phyloP scores from a whole-genome alignment of 139 green algal genomes.

The Bryopsis sp. region DNA sequence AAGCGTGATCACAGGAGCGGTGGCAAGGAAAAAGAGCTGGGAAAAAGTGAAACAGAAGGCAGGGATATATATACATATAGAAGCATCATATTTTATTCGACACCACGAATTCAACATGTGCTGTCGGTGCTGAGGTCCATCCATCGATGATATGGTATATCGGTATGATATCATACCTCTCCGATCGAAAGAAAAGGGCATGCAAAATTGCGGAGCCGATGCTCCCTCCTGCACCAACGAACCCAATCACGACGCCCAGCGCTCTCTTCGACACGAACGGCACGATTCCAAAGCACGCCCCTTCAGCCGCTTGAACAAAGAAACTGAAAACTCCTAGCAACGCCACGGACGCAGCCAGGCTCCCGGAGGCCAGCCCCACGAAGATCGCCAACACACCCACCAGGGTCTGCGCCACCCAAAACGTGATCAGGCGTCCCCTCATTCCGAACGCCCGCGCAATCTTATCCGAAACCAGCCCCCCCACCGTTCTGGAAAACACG shows the following conservation, averaged over 20 bases:
- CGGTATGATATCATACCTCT: no score
- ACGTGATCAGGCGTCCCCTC: slow-evolving; percentile 63
- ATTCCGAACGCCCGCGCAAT: slow-evolving; percentile 45
- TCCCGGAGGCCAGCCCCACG: slow-evolving; percentile 52
- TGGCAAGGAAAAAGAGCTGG: no score
- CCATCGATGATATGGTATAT: no score
- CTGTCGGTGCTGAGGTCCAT: no score
- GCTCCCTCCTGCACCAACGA: slow-evolving; percentile 88
- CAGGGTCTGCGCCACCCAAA: slow-evolving; percentile 30
- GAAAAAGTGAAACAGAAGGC: no score
- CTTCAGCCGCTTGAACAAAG: slow-evolving; percentile 55
- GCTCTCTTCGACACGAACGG: slow-evolving; percentile 78
- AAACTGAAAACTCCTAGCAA: slow-evolving; percentile 78
- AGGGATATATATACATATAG: no score
- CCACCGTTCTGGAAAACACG: slow-evolving; percentile 73
- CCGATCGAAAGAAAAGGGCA: slow-evolving; percentile 68
- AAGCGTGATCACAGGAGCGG: no score
- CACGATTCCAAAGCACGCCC: slow-evolving; percentile 70
- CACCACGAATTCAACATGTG: no score
- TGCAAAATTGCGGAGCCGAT: slow-evolving; percentile 73
- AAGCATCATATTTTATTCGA: no score
- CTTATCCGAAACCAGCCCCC: slow-evolving; percentile 62
- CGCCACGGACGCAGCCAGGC: slow-evolving; percentile 57
- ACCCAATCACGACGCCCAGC: slow-evolving; percentile 75
- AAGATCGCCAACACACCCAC: slow-evolving; percentile 64